Evolutionary conservation across 129 eudicot genomes (phyloP).

Genomic region (Mikania micrantha): DNA sequence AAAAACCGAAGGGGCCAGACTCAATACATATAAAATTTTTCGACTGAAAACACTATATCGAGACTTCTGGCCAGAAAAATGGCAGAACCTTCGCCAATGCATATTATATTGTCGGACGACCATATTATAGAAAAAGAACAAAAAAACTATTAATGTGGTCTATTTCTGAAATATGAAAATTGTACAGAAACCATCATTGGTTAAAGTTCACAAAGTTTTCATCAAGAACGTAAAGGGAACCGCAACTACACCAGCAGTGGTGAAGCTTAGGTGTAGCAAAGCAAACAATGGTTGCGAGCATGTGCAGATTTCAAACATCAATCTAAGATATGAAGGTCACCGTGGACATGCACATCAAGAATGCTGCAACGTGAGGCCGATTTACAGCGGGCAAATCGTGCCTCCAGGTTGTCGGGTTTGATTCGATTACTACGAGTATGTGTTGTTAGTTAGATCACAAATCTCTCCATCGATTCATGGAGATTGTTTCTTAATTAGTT

Average conservation of each 20-base stretch:
- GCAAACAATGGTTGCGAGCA: conserved; percentile 40
- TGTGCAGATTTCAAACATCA: conserved; percentile 41
- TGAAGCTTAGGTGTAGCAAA: conserved; percentile 49
- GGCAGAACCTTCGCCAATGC: no score
- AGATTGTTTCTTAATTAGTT: not conserved
- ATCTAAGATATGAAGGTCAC: conserved; percentile 34
- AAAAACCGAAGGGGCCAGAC: no score
- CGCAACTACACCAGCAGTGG: conserved; percentile 21
- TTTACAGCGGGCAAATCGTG: conserved; percentile 27
- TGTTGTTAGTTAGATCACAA: not conserved
- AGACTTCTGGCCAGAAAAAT: no score
- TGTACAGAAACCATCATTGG: conserved; percentile 43
- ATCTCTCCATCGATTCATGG: conserved; percentile 7
- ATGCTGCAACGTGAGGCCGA: conserved; percentile 45
- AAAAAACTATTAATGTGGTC: not conserved
- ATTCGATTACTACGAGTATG: not conserved
- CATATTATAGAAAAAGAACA: no score
- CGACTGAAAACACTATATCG: no score
- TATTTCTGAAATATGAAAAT: not conserved
- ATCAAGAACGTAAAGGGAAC: conserved; percentile 49
- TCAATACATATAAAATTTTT: no score
- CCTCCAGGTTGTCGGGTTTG: conserved; percentile 25
- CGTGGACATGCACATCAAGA: conserved; percentile 35
- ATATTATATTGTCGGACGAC: no score
- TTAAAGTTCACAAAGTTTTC: conserved; percentile 42